phyloP scores from a whole-genome alignment of 2,329 filamentous ascomycete genomes.

The Sporothrix brasiliensis region DNA sequence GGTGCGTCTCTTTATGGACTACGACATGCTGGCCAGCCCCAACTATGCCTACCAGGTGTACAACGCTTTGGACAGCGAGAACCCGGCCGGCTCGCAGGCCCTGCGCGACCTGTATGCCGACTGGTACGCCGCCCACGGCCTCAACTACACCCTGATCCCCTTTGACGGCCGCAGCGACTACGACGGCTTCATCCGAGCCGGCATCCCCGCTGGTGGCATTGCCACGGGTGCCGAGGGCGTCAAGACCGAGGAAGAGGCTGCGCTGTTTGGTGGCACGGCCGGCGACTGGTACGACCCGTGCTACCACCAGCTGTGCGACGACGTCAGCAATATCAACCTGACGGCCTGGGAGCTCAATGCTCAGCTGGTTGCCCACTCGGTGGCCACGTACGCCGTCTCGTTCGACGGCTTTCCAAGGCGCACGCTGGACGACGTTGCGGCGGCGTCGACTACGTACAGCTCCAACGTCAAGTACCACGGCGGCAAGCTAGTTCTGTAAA shows the following conservation, averaged over 20 bases:
- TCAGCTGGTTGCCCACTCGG: conserved; percentile 70
- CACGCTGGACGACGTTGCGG: conserved; percentile 38
- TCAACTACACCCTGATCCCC: conserved; percentile 69
- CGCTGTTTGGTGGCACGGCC: conserved; percentile 70
- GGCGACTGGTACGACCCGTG: conserved; percentile 62
- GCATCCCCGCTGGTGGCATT: conserved; percentile 74
- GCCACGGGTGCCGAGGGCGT: conserved; percentile 76
- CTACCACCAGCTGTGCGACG: conserved; percentile 66
- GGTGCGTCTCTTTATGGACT: conserved; percentile 69
- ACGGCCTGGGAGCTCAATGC: conserved; percentile 65
- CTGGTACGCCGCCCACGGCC: conserved; percentile 64
- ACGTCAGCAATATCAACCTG: conserved; percentile 59
- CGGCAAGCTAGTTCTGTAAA: conserved; percentile 52
- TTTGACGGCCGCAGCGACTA: conserved; percentile 84
- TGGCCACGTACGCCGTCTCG: conserved; percentile 69
- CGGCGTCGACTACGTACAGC: conserved; percentile 40
- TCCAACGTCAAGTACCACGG: conserved; percentile 54
- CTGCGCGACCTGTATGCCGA: conserved; percentile 68
- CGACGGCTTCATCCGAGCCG: conserved; percentile 71
- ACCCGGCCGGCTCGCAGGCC: conserved; percentile 71
- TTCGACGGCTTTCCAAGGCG: conserved; percentile 67
- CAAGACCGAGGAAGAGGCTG: conserved; percentile 69
- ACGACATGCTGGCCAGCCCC: conserved; percentile 69
- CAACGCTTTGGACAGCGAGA: conserved; percentile 69
- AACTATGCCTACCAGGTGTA: conserved; percentile 72